Conservation (phyloP, 2,329 filamentous ascomycete genomes). For the Fusarium cyanostomum region DNA sequence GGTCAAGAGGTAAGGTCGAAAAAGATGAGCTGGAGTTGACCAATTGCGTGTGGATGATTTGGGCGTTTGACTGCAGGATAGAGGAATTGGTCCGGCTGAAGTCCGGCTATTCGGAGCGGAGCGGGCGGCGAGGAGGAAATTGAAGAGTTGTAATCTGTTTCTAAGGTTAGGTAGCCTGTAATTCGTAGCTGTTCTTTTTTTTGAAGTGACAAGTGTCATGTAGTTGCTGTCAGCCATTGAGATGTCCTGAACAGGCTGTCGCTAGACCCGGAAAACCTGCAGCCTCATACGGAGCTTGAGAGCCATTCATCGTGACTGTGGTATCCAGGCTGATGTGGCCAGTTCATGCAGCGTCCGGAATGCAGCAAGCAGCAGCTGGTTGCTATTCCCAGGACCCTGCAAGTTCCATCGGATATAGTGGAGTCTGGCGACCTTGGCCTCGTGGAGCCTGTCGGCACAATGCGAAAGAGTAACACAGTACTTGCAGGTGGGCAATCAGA, state of each 20-base stretch:
- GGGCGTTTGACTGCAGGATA: conserved; percentile 26
- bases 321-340: conserved; percentile 28
- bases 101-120: conserved; percentile 16
- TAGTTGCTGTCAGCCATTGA: background rate
- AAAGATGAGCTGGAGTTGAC: background rate
- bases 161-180: conserved; percentile 3
- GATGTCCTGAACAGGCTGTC: conserved; percentile 6
- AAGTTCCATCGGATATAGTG: conserved; percentile 16
- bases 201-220: conserved; percentile 1
- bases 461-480: background rate
- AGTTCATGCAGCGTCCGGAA: conserved; percentile 36
- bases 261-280: conserved; percentile 19
- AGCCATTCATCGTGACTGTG: background rate
- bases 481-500: background rate
- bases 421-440: conserved; percentile 20
- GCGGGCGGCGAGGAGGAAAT: conserved; percentile 9
- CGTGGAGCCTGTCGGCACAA: background rate
- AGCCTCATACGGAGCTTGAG: conserved; percentile 12
- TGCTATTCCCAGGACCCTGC: conserved; percentile 20
- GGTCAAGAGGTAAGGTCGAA: conserved; percentile 29
- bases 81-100: background rate
- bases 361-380: conserved; percentile 10
- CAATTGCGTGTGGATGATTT: conserved; percentile 13
- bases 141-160: conserved; percentile 6
- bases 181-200: background rate